Conservation (phyloP, 2,329 filamentous ascomycete species). For the Helotiales sp. region DNA sequence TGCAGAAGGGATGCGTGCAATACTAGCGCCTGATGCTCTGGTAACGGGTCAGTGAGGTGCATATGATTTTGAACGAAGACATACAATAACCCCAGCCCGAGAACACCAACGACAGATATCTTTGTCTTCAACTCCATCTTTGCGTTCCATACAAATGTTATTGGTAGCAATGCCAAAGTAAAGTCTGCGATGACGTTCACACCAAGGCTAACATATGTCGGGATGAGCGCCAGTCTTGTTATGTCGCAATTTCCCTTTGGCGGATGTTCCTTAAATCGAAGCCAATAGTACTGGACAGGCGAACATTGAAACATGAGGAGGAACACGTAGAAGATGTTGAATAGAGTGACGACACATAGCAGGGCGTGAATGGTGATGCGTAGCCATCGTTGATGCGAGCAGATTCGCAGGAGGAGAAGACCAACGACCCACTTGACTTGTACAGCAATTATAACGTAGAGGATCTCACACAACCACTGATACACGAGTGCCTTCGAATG, state of each 20-base stretch:
- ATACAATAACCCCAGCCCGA: constrained; percentile 37
- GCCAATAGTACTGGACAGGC: constrained; percentile 38
- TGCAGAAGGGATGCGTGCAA: constrained; percentile 41
- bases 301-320: constrained; percentile 38
- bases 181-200: constrained; percentile 41
- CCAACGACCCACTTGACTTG: constrained; percentile 39
- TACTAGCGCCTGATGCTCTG: constrained; percentile 40
- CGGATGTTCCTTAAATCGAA: constrained; percentile 25
- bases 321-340: constrained; percentile 37
- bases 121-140: constrained; percentile 39
- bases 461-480: constrained; percentile 35
- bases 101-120: constrained; percentile 31
- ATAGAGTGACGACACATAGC: constrained; percentile 33
- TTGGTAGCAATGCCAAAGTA: constrained; percentile 39
- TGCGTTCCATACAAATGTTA: constrained; percentile 40
- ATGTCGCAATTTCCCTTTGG: constrained; percentile 32
- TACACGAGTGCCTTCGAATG: constrained; percentile 14
- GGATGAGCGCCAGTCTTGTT: constrained; percentile 29
- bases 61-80: constrained; percentile 14
- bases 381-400: constrained; percentile 33
- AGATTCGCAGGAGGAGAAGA: constrained; percentile 33
- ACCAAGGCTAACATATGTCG: constrained; percentile 39
- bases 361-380: constrained; percentile 35
- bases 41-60: not conserved
- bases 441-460: constrained; percentile 37